Conservation (phyloP, 306 rosid species). For the Prunus campanulata region DNA sequence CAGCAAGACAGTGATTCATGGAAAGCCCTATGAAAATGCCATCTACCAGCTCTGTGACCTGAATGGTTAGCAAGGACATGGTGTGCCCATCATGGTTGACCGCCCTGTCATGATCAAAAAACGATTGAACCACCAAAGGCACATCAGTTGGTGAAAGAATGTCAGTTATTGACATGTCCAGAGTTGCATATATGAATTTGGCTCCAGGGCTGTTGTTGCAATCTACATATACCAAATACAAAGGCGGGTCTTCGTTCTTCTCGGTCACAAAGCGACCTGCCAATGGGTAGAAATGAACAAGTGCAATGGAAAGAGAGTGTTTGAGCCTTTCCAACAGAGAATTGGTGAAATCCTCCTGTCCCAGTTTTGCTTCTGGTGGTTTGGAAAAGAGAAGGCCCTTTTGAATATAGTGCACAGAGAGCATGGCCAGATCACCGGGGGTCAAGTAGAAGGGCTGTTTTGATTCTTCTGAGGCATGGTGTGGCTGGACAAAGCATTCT, state of each 20-base stretch:
- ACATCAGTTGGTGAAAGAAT: slow-evolving; percentile 55
- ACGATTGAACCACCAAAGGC: slow-evolving; percentile 47
- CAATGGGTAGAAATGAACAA: slow-evolving; percentile 62
- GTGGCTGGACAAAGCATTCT: slow-evolving; percentile 36
- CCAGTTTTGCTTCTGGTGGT: slow-evolving; percentile 16
- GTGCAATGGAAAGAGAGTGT: slow-evolving; percentile 48
- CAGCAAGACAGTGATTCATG: slow-evolving; percentile 44
- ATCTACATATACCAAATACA: slow-evolving; percentile 40
- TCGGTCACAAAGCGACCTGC: slow-evolving; percentile 47
- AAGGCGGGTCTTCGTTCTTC: slow-evolving; percentile 23
- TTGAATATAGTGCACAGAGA: slow-evolving; percentile 54
- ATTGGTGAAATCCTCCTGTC: slow-evolving; percentile 13
- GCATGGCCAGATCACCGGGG: slow-evolving; percentile 47
- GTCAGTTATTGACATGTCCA: slow-evolving; percentile 36
- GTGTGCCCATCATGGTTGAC: slow-evolving; percentile 63
- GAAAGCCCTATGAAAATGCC: slow-evolving; percentile 73
- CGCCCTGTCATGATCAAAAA: slow-evolving; percentile 56
- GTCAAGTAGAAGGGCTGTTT: slow-evolving; percentile 34
- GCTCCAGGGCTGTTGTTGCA: slow-evolving; percentile 40
- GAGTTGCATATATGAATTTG: slow-evolving; percentile 45
- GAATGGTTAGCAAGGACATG: slow-evolving; percentile 43
- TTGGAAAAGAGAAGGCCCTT: slow-evolving; percentile 66
- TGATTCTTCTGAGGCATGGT: slow-evolving; percentile 14
- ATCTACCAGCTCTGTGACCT: slow-evolving; percentile 54
- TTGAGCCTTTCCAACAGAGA: slow-evolving; percentile 40